Percentiles rank a stretch among this genome's conserved stretches.
These are phyloP conservation scores for Marchantia paleacea DNA, from an alignment of 225 moss, liverwort and hornwort species.

Conservation along the genomic window DNA sequence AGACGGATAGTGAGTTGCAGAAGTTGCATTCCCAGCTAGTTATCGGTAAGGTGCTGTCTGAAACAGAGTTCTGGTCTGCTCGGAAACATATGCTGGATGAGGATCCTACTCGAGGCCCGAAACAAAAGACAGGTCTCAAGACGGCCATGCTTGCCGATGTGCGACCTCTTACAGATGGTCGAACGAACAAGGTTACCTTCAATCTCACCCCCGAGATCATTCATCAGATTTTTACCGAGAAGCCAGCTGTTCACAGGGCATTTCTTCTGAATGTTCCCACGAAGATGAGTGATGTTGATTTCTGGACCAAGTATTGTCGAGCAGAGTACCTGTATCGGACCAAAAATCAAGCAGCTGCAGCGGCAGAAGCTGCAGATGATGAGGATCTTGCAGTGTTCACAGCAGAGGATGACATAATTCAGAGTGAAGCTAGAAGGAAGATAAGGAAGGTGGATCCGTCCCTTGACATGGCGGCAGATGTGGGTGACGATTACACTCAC, in stretches of 20 bases:
- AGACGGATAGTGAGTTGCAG: constrained; percentile 79
- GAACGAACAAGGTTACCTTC: constrained; percentile 93
- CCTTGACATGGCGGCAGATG: constrained; percentile 86
- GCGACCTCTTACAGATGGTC: constrained; percentile 82
- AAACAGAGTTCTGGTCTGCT: constrained; percentile 84
- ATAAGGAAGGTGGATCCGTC: constrained; percentile 78
- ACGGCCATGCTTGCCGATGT: constrained; percentile 98
- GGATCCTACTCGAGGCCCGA: constrained; percentile 53
- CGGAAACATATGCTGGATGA: constrained; percentile 83
- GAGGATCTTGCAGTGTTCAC: constrained; percentile 95
- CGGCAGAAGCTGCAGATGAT: constrained; percentile 94
- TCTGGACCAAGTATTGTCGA: constrained; percentile 98
- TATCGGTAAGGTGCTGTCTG: constrained; percentile 55
- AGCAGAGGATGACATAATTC: constrained; percentile 79
- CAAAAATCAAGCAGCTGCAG: constrained; percentile 87
- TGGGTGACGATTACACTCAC: constrained; percentile 85
- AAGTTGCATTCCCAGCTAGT: constrained; percentile 89
- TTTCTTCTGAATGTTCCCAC: constrained; percentile 87
- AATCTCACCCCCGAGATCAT: constrained; percentile 97
- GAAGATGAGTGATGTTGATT: constrained; percentile 80
- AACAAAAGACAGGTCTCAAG: constrained; percentile 81
- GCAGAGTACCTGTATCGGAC: constrained; percentile 96
- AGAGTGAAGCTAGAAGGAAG: constrained; percentile 47
- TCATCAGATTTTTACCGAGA: constrained; percentile 98
- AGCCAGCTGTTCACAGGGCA: constrained; percentile 93